Evolutionary conservation across 805 yeast species (phyloP), one percentile per base, ranked within the genome.

Genomic region (Geotrichum ghanense): DNA sequence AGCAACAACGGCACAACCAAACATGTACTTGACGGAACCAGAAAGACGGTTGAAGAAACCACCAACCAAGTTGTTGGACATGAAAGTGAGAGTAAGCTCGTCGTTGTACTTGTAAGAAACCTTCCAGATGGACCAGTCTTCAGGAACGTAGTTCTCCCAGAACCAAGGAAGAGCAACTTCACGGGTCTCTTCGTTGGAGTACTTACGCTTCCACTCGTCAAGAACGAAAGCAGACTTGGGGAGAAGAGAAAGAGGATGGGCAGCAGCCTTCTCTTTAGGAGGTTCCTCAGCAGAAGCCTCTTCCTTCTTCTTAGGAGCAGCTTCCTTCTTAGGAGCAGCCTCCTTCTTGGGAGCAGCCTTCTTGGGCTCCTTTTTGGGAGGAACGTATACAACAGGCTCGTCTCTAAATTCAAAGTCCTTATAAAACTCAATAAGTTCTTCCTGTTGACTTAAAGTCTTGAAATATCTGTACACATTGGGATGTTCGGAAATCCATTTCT

Each of bases 131-230:
- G 97, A 89, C 86, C 88, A 90, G 71, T 90, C 97, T 54, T 79
- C 75, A 55, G 92, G 79, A 73, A 90, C 82, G 76, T 75, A 90
- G 74, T 83, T 81, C 67, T 83, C 84, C 96, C 96, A 92, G 89
- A 90, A 92, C 89, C 90, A 92, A 66, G 97, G 97, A 58, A 90
- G 75, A 56, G 97, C 95, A 56, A 70, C 79, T 66, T 79, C 81
- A 73, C 97, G 85, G 65, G 97, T 90, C 62, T 92, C 97, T 73
- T 87, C 90, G 78, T 90, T 92, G 54, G 97, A 88, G 82, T 92
- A 90, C 56, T 72, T 71, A 74, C 96, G 83, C 80, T 92, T 92
- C 94, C 96, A 89, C 70, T 86, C 92, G 64, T 90, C 96, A 53
- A 90, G 61, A 51, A 78, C 70, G 58, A 80, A 71, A 57, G 74